Base-by-base conservation (phyloP, 305 asterid genomes). In the Striga hermonthica region DNA sequence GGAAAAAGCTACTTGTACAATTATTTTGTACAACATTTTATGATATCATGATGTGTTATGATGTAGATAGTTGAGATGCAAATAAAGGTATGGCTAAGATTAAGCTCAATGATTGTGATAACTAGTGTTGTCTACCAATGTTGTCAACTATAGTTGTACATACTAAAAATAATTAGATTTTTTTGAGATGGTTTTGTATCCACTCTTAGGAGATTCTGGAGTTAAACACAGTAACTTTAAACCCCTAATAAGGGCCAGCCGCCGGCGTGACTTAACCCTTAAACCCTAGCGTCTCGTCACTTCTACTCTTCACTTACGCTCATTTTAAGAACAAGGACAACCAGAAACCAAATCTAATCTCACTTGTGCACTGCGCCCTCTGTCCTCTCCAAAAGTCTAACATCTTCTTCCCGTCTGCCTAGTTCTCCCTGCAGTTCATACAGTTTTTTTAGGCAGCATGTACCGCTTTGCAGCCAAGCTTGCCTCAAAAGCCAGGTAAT, bases 401-500 rank as follows among this genome's bases (percentile, higher is more conserved):
- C 31, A 22, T 22, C 2, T 22, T 22, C 31, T 43, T 72, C 66
- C 40, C 56, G 60, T 55, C 62, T 8, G 59, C 68, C 3, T 38
- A 28, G 22, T 47, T 4, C 45, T 11, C 49, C 52, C 9, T 11
- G 55, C 65, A 9, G 38, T 62, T 37, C 62, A 9, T 35, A 1
- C 70, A 11, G 22, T 66, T 70, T 34, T 68, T 7, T 31, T 10
- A 12, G 62, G 14, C 57, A 73, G 7, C 15, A 87, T 86, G 96
- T 81, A 86, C 62, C 87, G 95, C 34, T 83, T 84, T 66, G 88
- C 87, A 65, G 85, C 89, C 60, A 89, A 84, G 75, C 83, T 89
- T 57, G 91, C 86, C 55, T 84, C 92, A 57, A 86, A 86, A 74
- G 87, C 92, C 78, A 80, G 88, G 96, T 86, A 77, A 59, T 38